These are phyloP conservation scores for Aspergillus bertholletiae DNA, from an alignment of 495 filamentous ascomycete species.

Conservation along the genomic window DNA sequence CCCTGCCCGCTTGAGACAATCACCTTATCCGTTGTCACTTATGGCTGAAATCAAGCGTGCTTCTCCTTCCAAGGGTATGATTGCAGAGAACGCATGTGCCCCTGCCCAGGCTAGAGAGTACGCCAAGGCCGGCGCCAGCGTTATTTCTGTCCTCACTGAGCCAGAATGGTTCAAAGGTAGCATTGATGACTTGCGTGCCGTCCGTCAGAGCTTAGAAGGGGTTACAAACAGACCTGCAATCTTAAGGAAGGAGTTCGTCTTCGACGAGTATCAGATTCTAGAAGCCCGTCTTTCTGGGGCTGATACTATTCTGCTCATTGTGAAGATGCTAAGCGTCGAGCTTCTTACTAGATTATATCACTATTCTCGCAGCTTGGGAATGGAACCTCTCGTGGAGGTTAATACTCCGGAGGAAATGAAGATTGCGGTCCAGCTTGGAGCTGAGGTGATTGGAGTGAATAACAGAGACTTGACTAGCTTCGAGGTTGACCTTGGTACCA, in stretches of 20 bases:
- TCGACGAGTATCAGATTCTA: slow-evolving; percentile 97
- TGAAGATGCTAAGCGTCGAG: slow-evolving; percentile 88
- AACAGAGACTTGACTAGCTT: slow-evolving; percentile 95
- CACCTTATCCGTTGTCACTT: slow-evolving; percentile 76
- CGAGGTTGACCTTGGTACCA: slow-evolving; percentile 93
- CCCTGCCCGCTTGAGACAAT: slow-evolving; percentile 71
- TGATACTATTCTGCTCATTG: slow-evolving; percentile 92
- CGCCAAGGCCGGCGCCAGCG: slow-evolving; percentile 88
- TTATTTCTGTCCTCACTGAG: slow-evolving; percentile 96
- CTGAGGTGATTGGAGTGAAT: slow-evolving; percentile 97
- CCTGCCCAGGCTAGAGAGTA: slow-evolving; percentile 89
- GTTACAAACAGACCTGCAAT: slow-evolving; percentile 91
- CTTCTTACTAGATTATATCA: slow-evolving; percentile 76
- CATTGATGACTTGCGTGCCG: slow-evolving; percentile 87
- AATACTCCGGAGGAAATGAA: slow-evolving; percentile 93
- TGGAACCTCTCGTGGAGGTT: slow-evolving; percentile 97
- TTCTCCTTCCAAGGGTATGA: slow-evolving; percentile 94
- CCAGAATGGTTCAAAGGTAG: slow-evolving; percentile 98
- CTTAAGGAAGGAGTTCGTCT: slow-evolving; percentile 94
- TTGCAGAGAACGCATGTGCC: slow-evolving; percentile 81
- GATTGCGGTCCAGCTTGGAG: slow-evolving; percentile 76
- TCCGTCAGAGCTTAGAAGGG: slow-evolving; percentile 80
- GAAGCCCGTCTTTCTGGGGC: slow-evolving; percentile 92
- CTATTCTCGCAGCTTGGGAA: slow-evolving; percentile 86
- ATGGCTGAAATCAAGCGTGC: slow-evolving; percentile 97